Conservation (phyloP, 495 filamentous ascomycete species). For the Apiosordaria backusii region DNA sequence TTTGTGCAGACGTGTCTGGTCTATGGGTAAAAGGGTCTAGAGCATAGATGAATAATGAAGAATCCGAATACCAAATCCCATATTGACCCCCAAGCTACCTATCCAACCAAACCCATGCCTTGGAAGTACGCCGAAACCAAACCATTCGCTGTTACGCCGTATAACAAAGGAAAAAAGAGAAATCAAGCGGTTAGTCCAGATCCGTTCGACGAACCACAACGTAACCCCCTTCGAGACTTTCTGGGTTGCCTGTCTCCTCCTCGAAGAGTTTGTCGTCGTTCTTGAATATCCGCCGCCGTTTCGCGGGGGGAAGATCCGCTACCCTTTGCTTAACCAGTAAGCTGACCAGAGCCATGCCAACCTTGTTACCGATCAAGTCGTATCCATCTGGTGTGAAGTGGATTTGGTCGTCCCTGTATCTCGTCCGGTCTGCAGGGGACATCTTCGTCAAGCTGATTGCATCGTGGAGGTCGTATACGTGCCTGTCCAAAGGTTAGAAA, state of each 20-base stretch:
- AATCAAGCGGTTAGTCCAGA: conserved; percentile 31
- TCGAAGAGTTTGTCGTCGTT: conserved; percentile 39
- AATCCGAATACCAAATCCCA: not conserved
- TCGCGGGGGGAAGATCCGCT: conserved; percentile 22
- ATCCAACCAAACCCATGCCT: not conserved
- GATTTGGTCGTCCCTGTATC: conserved; percentile 59
- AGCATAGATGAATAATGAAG: conserved; percentile 15
- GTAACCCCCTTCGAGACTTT: conserved; percentile 41
- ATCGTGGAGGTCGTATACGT: conserved; percentile 51
- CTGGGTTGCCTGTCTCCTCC: conserved; percentile 42
- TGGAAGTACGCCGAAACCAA: not conserved
- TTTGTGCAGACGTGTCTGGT: not conserved
- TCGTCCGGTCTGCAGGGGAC: conserved; percentile 36
- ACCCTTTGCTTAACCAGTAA: conserved; percentile 40
- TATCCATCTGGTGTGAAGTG: conserved; percentile 60
- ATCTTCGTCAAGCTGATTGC: conserved; percentile 53
- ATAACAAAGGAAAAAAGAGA: not conserved
- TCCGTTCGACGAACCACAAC: conserved; percentile 44
- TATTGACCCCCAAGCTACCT: not conserved
- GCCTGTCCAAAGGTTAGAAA: conserved; percentile 27
- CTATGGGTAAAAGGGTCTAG: conserved; percentile 1
- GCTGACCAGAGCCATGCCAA: conserved; percentile 46
- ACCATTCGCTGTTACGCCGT: conserved; percentile 1
- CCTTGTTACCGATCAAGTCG: conserved; percentile 52
- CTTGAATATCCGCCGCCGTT: conserved; percentile 29